Evolutionary conservation across 1,139 yeast species (phyloP).

Genomic region (Zhuliangozyma blackwelliae): DNA sequence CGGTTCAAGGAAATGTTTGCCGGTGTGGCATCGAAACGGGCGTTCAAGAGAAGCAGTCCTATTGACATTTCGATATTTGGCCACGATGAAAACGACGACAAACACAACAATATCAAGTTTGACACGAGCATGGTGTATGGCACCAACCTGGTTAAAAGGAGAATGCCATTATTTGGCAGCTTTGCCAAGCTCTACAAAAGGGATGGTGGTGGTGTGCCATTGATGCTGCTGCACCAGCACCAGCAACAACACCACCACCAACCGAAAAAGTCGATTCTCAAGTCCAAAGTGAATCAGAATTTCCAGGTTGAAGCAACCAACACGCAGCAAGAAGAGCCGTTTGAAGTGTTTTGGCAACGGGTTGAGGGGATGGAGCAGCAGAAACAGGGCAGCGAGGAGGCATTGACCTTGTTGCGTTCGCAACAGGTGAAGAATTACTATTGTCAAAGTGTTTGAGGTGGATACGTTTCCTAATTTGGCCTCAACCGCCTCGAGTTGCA

Average conservation of each 20-base stretch:
- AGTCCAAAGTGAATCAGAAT: slow-evolving; percentile 19
- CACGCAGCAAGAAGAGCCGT: slow-evolving; percentile 13
- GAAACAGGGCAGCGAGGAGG: slow-evolving; percentile 14
- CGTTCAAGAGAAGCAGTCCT: not conserved
- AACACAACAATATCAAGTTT: too few species aligned
- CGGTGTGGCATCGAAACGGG: not conserved
- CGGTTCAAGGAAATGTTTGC: slow-evolving; percentile 1
- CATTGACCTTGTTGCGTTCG: slow-evolving; percentile 13
- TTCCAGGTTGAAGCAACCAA: slow-evolving; percentile 16
- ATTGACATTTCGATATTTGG: too few species aligned
- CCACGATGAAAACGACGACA: too few species aligned
- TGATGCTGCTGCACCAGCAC: not conserved
- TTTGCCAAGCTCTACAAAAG: too few species aligned
- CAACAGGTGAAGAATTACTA: slow-evolving; percentile 19
- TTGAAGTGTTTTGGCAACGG: slow-evolving; percentile 15
- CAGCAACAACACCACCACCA: not conserved
- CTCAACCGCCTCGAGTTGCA: too few species aligned
- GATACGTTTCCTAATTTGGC: too few species aligned
- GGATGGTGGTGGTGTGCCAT: too few species aligned
- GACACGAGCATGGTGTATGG: too few species aligned
- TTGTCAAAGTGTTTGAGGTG: not conserved
- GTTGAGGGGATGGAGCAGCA: slow-evolving; percentile 19
- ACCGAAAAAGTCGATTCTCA: slow-evolving; percentile 17
- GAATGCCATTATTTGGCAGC: too few species aligned
- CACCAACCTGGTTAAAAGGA: too few species aligned